These are phyloP conservation scores for Penicillium sp. DNA, from an alignment of 2,329 filamentous ascomycete species.

Conservation along the genomic window DNA sequence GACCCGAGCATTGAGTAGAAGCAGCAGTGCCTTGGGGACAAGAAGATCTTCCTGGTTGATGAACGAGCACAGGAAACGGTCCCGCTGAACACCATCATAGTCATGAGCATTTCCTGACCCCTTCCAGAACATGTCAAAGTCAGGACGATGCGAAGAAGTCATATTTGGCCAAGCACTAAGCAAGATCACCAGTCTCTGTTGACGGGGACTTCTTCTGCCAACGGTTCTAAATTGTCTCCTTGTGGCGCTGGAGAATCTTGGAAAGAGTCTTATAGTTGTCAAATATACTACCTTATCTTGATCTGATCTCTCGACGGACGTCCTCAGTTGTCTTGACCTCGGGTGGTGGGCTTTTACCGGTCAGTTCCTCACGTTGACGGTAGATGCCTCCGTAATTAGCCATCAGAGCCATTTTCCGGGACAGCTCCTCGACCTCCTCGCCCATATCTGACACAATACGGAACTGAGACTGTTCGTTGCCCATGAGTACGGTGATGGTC, in stretches of 20 bases:
- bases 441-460: no score
- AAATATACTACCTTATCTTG: conserved; percentile 36
- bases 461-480: no score
- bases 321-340: not conserved
- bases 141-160: conserved; percentile 56
- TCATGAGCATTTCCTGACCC: not conserved
- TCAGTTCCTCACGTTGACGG: no score
- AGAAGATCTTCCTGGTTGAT: conserved; percentile 64
- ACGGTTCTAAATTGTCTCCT: conserved; percentile 57
- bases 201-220: conserved; percentile 59
- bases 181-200: conserved; percentile 54
- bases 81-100: conserved; percentile 33
- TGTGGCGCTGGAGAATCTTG: conserved; percentile 55
- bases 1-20: conserved; percentile 59
- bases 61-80: conserved; percentile 56
- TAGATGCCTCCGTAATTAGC: no score
- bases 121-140: conserved; percentile 46
- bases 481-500: no score
- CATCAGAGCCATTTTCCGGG: no score
- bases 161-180: conserved; percentile 57
- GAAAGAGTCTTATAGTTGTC: conserved; percentile 41
- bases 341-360: not conserved
- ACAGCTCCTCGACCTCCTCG: no score
- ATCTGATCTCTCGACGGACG: not conserved
- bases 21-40: conserved; percentile 48